Evolutionary conservation across 331 rosid species (phyloP).

Genomic region (Malus hybrid): DNA sequence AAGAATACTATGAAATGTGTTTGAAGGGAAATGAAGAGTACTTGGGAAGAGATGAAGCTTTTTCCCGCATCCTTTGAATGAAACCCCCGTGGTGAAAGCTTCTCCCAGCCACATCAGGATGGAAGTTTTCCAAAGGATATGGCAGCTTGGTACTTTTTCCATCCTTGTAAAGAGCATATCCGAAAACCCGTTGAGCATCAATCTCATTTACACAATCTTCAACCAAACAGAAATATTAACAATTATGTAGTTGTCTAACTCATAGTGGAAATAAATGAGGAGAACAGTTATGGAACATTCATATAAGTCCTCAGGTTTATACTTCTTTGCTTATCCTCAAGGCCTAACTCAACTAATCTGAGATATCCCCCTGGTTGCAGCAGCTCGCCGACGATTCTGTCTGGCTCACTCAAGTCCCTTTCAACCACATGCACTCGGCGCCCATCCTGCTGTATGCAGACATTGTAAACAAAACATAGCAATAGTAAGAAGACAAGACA

Average conservation of each 20-base stretch:
- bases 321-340: conserved; percentile 18
- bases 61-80: conserved; percentile 16
- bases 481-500: not conserved
- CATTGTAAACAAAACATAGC: not conserved
- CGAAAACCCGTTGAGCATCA: conserved; percentile 24
- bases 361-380: conserved; percentile 44
- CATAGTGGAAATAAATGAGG: not conserved
- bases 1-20: not conserved
- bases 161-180: conserved; percentile 21
- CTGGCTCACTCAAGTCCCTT: conserved; percentile 21
- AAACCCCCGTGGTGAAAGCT: conserved; percentile 20
- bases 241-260: not conserved
- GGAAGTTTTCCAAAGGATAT: conserved; percentile 14
- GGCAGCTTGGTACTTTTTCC: conserved; percentile 11
- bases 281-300: not conserved
- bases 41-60: conserved; percentile 21
- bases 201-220: conserved; percentile 19
- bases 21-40: not conserved
- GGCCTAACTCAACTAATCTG: conserved; percentile 29
- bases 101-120: conserved; percentile 17
- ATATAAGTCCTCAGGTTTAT: not conserved
- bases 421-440: conserved; percentile 22
- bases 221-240: not conserved
- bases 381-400: conserved; percentile 31
- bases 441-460: conserved; percentile 22